Conservation (phyloP, 148 eudicot genomes). For the Gaultheria prostrata region DNA sequence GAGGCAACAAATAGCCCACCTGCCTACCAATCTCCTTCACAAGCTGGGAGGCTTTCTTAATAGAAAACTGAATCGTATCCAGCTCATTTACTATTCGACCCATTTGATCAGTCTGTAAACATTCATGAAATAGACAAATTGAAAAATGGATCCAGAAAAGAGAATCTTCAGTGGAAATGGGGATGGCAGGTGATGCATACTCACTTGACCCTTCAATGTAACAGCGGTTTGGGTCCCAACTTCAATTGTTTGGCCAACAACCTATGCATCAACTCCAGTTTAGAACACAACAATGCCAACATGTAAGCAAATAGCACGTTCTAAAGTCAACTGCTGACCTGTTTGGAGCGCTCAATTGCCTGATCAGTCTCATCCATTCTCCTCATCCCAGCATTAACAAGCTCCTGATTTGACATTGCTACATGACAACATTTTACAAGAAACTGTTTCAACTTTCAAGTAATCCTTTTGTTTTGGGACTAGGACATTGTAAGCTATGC, state of each 20-base stretch:
- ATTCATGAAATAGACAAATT: conserved; percentile 1
- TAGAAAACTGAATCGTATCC: conserved; percentile 91
- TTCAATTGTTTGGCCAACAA: conserved; percentile 89
- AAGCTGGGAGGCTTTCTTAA: conserved; percentile 94
- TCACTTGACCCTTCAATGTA: conserved; percentile 83
- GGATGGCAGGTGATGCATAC: conserved; percentile 25
- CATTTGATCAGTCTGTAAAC: conserved; percentile 92
- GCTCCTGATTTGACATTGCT: conserved; percentile 97
- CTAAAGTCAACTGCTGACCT: conserved; percentile 33
- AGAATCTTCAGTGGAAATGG: conserved; percentile 10
- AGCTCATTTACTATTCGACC: conserved; percentile 90
- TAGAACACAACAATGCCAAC: conserved; percentile 13
- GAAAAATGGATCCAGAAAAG: conserved; percentile 13
- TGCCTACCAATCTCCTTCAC: conserved; percentile 98
- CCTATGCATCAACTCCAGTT: conserved; percentile 35
- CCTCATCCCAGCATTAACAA: conserved; percentile 69
- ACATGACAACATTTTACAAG: conserved; percentile 3
- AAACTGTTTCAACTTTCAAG: background rate
- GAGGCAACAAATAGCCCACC: conserved; percentile 40
- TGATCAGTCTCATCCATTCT: conserved; percentile 97
- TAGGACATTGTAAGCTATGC: background rate
- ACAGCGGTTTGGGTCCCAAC: conserved; percentile 91
- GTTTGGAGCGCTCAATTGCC: conserved; percentile 95
- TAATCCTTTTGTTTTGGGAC: background rate
- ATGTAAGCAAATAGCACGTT: background rate